A percentile compares a stretch with the other conserved stretches of the same genome.
Evolutionary conservation across 2,329 filamentous ascomycete species (phyloP).

Genomic region (Emericellopsis cladophorae): DNA sequence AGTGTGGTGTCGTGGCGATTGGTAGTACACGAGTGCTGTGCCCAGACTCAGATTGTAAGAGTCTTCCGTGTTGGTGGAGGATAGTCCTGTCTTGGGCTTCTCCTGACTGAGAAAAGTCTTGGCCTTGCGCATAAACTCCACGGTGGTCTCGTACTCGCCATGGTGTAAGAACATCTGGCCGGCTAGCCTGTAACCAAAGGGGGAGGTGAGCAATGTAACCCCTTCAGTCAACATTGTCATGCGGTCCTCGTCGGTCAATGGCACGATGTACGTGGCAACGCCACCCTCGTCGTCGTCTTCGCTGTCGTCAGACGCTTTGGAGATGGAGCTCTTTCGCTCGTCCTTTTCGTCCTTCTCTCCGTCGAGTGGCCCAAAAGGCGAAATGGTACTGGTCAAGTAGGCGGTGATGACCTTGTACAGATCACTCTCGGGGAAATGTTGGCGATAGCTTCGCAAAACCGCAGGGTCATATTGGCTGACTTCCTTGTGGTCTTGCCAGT

Average conservation of each 20-base stretch:
- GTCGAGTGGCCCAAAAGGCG: conserved; percentile 52
- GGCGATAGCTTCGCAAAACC: conserved; percentile 68
- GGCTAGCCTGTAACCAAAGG: conserved; percentile 73
- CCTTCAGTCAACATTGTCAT: conserved; percentile 71
- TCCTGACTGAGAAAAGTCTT: conserved; percentile 47
- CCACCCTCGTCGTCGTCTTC: conserved; percentile 46
- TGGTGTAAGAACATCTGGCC: conserved; percentile 72
- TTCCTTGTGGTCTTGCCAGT: conserved; percentile 73
- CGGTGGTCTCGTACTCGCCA: conserved; percentile 74
- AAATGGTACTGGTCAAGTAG: conserved; percentile 72
- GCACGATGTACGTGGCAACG: conserved; percentile 37
- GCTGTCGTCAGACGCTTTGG: conserved; percentile 36
- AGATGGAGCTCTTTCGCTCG: conserved; percentile 6
- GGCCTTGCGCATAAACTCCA: conserved; percentile 68
- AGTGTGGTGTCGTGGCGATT: conserved; percentile 77
- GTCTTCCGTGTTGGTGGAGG: conserved; percentile 58
- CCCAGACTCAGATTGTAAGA: conserved; percentile 66
- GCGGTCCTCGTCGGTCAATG: conserved; percentile 64
- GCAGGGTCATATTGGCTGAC: conserved; percentile 66
- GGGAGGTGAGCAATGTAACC: conserved; percentile 52
- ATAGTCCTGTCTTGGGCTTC: conserved; percentile 52
- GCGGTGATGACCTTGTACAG: conserved; percentile 71
- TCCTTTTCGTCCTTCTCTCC: conserved; percentile 10
- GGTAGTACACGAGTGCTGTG: conserved; percentile 81
- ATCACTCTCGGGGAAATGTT: conserved; percentile 74